These are phyloP conservation scores for Lenwebbia sp. DNA, from an alignment of 345 rosid species.

Conservation along the genomic window DNA sequence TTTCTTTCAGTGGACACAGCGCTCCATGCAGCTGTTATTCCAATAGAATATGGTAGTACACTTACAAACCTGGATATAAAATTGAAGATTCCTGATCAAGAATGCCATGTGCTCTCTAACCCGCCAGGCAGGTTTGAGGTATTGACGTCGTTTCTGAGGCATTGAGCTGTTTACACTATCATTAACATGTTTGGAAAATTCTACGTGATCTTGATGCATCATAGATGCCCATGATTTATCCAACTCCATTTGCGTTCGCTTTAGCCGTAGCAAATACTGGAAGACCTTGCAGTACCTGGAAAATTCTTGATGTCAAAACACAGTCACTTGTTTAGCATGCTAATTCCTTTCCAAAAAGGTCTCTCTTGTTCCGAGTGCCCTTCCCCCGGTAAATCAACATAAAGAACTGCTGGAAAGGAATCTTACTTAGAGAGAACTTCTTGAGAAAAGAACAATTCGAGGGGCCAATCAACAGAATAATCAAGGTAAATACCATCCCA, in stretches of 20 bases:
- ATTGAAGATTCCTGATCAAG: constrained; percentile 91
- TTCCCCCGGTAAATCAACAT: neutral
- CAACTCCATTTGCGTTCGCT: constrained; percentile 92
- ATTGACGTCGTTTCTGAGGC: constrained; percentile 67
- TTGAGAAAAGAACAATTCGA: constrained; percentile 85
- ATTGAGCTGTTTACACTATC: constrained; percentile 32
- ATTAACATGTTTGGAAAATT: constrained; percentile 61
- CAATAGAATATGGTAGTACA: neutral
- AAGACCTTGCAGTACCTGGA: constrained; percentile 77
- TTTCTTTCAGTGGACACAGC: neutral
- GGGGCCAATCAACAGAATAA: constrained; percentile 93
- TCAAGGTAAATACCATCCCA: constrained; percentile 95
- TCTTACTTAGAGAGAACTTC: constrained; percentile 93
- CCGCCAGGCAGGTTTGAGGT: constrained; percentile 86
- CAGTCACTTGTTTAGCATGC: neutral
- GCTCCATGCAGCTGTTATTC: neutral
- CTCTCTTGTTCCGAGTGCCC: neutral
- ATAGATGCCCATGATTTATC: constrained; percentile 99
- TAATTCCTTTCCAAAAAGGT: neutral
- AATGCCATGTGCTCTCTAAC: constrained; percentile 98
- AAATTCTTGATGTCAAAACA: neutral
- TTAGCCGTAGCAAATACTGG: constrained; percentile 83
- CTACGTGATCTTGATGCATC: constrained; percentile 91
- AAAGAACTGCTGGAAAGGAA: constrained; percentile 20
- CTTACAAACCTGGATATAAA: constrained; percentile 74